These are phyloP conservation scores for Afroboletus lepidellus DNA, from an alignment of 1,284 basidiomycete genomes.

Conservation along the genomic window DNA sequence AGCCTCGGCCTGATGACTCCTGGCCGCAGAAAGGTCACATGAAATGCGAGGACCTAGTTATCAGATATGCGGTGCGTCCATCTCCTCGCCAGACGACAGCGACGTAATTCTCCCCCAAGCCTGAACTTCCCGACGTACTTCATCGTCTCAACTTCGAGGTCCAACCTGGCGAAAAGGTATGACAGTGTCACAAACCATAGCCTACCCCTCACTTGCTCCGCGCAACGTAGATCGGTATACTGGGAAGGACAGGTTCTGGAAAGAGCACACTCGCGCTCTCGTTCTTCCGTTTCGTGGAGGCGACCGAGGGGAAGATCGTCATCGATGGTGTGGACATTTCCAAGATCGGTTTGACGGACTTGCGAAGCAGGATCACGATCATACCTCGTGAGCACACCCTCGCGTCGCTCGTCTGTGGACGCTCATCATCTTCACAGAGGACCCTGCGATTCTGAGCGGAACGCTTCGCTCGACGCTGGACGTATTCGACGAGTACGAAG, in stretches of 20 bases:
- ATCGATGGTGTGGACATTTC: constrained; percentile 90
- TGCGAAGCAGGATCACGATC: constrained; percentile 84
- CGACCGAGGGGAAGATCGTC: constrained; percentile 76
- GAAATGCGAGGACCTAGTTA: constrained; percentile 76
- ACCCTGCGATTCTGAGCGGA: constrained; percentile 87
- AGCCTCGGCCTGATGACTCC: constrained; percentile 77
- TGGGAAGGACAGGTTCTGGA: constrained; percentile 87
- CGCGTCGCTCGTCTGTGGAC: neutral
- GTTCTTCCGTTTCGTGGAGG: constrained; percentile 95
- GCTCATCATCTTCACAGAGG: constrained; percentile 50
- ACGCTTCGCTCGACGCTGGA: constrained; percentile 87
- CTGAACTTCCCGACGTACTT: constrained; percentile 82
- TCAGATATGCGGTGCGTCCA: constrained; percentile 78
- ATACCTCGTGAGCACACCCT: constrained; percentile 72
- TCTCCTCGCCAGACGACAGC: neutral
- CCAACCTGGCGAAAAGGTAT: constrained; percentile 70
- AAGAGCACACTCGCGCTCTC: constrained; percentile 90
- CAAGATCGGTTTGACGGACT: constrained; percentile 82
- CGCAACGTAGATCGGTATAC: constrained; percentile 65
- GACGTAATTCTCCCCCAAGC: constrained; percentile 41
- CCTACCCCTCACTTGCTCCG: constrained; percentile 5
- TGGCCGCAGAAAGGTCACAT: constrained; percentile 85
- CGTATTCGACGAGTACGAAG: constrained; percentile 87
- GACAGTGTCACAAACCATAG: neutral
- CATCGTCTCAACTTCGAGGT: constrained; percentile 82